Percentiles rank a stretch among this genome's conserved stretches.
Conservation (phyloP, 805 yeast genomes). For the Yarrowia sp. region DNA sequence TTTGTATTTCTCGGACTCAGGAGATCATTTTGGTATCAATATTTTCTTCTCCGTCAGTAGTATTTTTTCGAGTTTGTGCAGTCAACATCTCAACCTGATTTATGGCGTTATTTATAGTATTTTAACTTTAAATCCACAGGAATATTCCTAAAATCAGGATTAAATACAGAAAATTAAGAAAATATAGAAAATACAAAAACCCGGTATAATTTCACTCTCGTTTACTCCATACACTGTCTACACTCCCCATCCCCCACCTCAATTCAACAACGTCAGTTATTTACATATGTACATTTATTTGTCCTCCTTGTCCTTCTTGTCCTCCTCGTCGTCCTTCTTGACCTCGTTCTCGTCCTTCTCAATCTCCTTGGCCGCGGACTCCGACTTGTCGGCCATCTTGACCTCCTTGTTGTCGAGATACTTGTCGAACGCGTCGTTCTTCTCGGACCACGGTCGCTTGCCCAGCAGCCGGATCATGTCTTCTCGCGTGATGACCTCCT, state of each 20-base stretch:
- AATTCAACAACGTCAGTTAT: slow-evolving; percentile 7
- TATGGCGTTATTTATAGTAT: too few relatives aligned
- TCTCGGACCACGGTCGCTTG: slow-evolving; percentile 86
- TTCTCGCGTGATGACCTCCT: slow-evolving; percentile 89
- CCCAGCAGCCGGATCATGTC: slow-evolving; percentile 90
- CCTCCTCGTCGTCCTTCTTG: slow-evolving; percentile 6
- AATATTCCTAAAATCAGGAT: too few relatives aligned
- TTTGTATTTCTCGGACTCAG: too few relatives aligned
- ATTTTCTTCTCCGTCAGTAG: too few relatives aligned
- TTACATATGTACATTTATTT: slow-evolving; percentile 22
- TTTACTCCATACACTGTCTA: neutral
- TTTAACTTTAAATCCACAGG: too few relatives aligned
- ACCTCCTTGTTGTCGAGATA: slow-evolving; percentile 27
- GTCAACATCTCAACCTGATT: too few relatives aligned
- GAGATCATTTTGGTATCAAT: too few relatives aligned
- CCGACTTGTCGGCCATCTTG: slow-evolving; percentile 25
- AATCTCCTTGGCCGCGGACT: neutral
- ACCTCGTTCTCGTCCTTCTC: neutral
- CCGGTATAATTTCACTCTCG: too few relatives aligned
- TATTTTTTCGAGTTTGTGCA: too few relatives aligned
- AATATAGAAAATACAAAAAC: too few relatives aligned
- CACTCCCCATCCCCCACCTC: neutral
- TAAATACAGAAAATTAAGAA: too few relatives aligned
- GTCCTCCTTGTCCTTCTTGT: slow-evolving; percentile 27
- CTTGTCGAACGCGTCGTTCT: slow-evolving; percentile 55